Evolutionary conservation across 495 filamentous ascomycete genomes (phyloP).

Genomic region (Aspergillus baeticus): DNA sequence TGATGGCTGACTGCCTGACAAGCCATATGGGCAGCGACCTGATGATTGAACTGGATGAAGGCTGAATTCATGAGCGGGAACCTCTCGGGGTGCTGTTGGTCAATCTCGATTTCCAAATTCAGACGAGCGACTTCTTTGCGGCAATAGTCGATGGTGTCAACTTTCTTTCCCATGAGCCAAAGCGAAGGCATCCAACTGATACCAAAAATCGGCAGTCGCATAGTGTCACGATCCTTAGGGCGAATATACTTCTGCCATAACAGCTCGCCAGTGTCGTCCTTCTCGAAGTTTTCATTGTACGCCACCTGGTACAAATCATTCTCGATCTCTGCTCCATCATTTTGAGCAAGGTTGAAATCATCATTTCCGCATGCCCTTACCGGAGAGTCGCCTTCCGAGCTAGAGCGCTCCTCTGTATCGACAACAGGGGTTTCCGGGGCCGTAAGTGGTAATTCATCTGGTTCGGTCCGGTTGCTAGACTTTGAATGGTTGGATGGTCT

Average conservation of each 20-base stretch:
- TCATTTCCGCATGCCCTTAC: slow-evolving; percentile 15
- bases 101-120: slow-evolving; percentile 89
- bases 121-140: slow-evolving; percentile 83
- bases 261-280: slow-evolving; percentile 63
- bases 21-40: slow-evolving; percentile 97
- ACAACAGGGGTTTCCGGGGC: slow-evolving; percentile 28
- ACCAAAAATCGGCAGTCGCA: slow-evolving; percentile 74
- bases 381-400: slow-evolving; percentile 19
- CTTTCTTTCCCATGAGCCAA: slow-evolving; percentile 82
- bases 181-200: slow-evolving; percentile 81
- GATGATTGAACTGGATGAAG: slow-evolving; percentile 98
- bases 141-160: slow-evolving; percentile 92
- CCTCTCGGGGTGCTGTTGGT: slow-evolving; percentile 81
- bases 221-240: slow-evolving; percentile 79
- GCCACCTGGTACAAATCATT: slow-evolving; percentile 67
- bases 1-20: slow-evolving; percentile 92
- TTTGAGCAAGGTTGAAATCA: slow-evolving; percentile 16
- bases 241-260: slow-evolving; percentile 81
- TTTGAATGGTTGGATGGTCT: slow-evolving; percentile 33
- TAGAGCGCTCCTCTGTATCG: slow-evolving; percentile 13
- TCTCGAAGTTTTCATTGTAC: slow-evolving; percentile 64
- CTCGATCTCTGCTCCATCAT: slow-evolving; percentile 37
- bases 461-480: slow-evolving; percentile 22
- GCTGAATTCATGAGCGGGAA: slow-evolving; percentile 97
- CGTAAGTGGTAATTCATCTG: slow-evolving; percentile 43